Evolutionary conservation across 352 stramenopile species (phyloP).

Genomic region (Pythium biforme): DNA sequence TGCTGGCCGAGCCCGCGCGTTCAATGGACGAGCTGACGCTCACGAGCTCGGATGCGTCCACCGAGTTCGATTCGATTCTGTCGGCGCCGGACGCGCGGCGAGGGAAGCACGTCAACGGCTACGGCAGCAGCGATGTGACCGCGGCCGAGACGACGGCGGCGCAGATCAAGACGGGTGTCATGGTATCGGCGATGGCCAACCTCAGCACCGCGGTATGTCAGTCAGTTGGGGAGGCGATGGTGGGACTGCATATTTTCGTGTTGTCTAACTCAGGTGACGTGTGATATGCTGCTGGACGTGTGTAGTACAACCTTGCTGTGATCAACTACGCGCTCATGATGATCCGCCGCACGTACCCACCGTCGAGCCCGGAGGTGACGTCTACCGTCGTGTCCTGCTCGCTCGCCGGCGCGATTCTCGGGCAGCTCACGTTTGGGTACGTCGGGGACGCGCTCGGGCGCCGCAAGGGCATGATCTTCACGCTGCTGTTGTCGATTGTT

Average conservation of each 20-base stretch:
- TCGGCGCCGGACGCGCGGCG: not conserved
- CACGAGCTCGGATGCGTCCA: constrained; percentile 13
- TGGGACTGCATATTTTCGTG: not conserved
- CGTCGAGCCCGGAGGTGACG: constrained; percentile 49
- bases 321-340: constrained; percentile 47
- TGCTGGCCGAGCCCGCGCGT: not conserved
- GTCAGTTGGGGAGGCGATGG: not conserved
- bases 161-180: constrained; percentile 29
- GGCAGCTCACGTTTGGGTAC: constrained; percentile 81
- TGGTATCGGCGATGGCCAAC: constrained; percentile 79
- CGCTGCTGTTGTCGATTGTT: constrained; percentile 64
- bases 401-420: constrained; percentile 74
- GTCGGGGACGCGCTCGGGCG: constrained; percentile 66
- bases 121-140: constrained; percentile 5
- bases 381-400: constrained; percentile 49
- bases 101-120: constrained; percentile 2
- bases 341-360: constrained; percentile 46
- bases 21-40: constrained; percentile 14
- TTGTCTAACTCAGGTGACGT: not conserved
- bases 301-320: constrained; percentile 75
- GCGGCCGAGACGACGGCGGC: not conserved
- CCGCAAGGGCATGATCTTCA: constrained; percentile 75
- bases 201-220: constrained; percentile 69
- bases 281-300: not conserved
- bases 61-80: constrained; percentile 22